Evolutionary conservation across 495 filamentous ascomycete genomes (phyloP), one percentile per base, ranked within the genome.

Genomic region (Saxispiralis lemnorum): DNA sequence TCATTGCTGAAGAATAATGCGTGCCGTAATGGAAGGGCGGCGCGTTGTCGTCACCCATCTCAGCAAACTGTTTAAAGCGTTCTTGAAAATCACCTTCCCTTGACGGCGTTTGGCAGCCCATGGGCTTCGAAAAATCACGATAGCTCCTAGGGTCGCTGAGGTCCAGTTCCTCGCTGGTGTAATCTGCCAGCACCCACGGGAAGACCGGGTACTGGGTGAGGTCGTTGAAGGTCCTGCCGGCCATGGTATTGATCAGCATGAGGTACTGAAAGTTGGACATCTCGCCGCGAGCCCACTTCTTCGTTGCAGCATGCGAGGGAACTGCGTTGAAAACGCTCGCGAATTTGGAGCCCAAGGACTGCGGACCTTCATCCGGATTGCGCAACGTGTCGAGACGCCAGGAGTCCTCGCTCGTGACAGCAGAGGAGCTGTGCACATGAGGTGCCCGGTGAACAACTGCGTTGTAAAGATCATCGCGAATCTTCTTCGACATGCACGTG

Each of bases 1-100:
- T 96, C 89, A 95, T 97, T 15, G 89, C 92, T 5, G 89, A 95
- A 16, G 92, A 96, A 59, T 96, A 97, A 57, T 97, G 89, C 6
- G 89, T 97, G 33, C 89, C 89, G 55, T 95, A 96, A 59, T 97
- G 92, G 56, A 95, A 97, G 2, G 92, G 79, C 13, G 79, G 79
- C 9, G 71, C 64, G 31, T 72, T 71, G 7, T 74, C 66, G 53
- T 89, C 87, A 33, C 78, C 83, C 72, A 96, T 93, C 57, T 96
- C 89, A 10, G 81, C 81, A 61, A 97, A 81, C 17, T 78, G 78
- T 44, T 79, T 73, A 59, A 92, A 96, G 32, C 85, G 70, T 46
- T 88, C 82, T 32, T 70, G 69, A 54, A 89, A 92, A 11, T 83
- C 82, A 0, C 68, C 64, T 47, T 85, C 78, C 45, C 89, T 72